Base-by-base conservation (phyloP, 441 rosid genomes). In the Jatropha multifida region DNA sequence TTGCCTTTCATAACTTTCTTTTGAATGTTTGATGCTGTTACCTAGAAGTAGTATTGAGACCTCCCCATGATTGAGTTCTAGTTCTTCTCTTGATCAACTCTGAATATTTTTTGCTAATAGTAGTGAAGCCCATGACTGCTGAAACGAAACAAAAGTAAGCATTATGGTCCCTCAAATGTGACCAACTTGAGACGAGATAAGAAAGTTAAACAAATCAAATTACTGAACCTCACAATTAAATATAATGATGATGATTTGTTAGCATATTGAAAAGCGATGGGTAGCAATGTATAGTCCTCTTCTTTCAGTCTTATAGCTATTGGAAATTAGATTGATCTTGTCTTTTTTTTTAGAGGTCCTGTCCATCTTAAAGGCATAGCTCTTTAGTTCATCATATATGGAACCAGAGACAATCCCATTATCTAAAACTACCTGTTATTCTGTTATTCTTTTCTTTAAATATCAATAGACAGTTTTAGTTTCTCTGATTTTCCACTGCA, bases 21-120 rank as follows among this genome's bases (percentile, higher is more conserved):
- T 42, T 72, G 12, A 60, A 56, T n/a, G 58, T 68, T 68, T 48
- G 56, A 20, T 65, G n/a, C 37, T 67, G 37, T 48, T 13, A 23
- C 48, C 55, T 67, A 46, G 18, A 63, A 13, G 11, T 12, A 40
- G 49, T 17, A 18, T 18, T 18, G 5, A 41, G 68, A 18, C 37
- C 38, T 44, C 44, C 37, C 38, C 8, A 20, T 27, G 4, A 44
- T 48, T 23, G 7, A 13, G 23, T 67, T 46, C 40, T 11, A 23
- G 26, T 67, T 3, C 23, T 23, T 67, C 40, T 71, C 40, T 23
- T 44, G 55, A 60, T 23, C 40, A 13, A 20, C 37, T 54, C 7
- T 40, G 4, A 52, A 54, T 38, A 13, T n/a, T 51, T 44, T 32
- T 1, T 17, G 73, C 52, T 51, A 27, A 51, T 32, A 7, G 26